phyloP scores from a whole-genome alignment of 2,329 filamentous ascomycete species.

The Huntiella decipiens region DNA sequence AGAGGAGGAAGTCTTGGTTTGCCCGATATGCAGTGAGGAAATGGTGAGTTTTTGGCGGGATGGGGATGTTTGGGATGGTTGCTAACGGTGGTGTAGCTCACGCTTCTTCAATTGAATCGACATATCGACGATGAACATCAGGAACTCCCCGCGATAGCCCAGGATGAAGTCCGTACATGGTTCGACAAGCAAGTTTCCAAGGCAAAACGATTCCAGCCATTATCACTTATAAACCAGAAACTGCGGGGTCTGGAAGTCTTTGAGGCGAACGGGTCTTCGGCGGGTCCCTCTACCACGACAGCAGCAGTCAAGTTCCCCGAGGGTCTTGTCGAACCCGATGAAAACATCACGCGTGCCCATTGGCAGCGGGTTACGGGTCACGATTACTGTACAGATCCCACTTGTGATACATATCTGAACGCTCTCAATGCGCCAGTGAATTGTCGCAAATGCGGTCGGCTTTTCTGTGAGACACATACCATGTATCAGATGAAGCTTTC shows the following conservation, averaged over 20 bases:
- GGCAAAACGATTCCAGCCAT: conserved; percentile 79
- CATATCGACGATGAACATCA: conserved; percentile 76
- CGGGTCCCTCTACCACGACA: conserved; percentile 14
- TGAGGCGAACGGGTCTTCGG: conserved; percentile 61
- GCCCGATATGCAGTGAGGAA: conserved; percentile 95
- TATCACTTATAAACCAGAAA: conserved; percentile 84
- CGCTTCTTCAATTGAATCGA: conserved; percentile 74
- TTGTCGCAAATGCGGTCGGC: conserved; percentile 74
- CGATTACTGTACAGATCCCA: conserved; percentile 72
- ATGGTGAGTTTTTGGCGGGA: conserved; percentile 44
- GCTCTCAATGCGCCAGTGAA: conserved; percentile 71
- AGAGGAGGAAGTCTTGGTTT: conserved; percentile 51
- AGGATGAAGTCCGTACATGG: conserved; percentile 93
- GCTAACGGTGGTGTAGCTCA: conserved; percentile 39
- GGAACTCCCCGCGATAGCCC: conserved; percentile 70
- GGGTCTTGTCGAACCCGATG: conserved; percentile 54
- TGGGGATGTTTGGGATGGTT: too few relatives aligned
- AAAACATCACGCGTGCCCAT: conserved; percentile 69
- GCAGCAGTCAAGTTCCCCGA: conserved; percentile 22
- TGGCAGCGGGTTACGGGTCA: conserved; percentile 65
- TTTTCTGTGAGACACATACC: conserved; percentile 95
- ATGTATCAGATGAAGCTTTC: conserved; percentile 99
- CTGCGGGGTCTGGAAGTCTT: conserved; percentile 84
- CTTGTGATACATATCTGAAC: conserved; percentile 59
- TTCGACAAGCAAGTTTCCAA: conserved; percentile 89